Percentiles rank a stretch among this genome's conserved stretches.
Conservation (phyloP, 768 basidiomycete species). For the Leccinum aurantiacum region DNA sequence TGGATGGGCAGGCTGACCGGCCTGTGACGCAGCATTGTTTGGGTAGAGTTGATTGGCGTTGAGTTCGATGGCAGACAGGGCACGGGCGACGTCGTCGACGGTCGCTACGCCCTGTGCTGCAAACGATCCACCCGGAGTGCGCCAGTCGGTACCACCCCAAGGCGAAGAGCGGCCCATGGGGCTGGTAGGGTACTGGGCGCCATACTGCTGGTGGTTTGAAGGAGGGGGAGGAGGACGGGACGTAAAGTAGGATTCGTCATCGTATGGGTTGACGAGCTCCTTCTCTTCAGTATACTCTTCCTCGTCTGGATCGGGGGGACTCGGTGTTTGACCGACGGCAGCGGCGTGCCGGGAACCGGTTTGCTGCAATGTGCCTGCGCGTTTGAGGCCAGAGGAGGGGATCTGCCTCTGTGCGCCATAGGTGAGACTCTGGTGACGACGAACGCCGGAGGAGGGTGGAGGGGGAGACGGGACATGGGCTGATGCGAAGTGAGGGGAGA, state of each 20-base stretch:
- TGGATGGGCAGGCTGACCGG: constrained; percentile 58
- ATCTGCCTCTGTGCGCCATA: constrained; percentile 62
- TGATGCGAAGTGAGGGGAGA: constrained; percentile 60
- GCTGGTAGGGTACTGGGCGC: constrained; percentile 48
- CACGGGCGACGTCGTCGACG: constrained; percentile 78
- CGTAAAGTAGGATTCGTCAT: constrained; percentile 59
- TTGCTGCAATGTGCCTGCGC: constrained; percentile 65
- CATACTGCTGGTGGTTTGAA: constrained; percentile 42
- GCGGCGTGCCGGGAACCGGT: constrained; percentile 42
- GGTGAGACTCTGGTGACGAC: constrained; percentile 78
- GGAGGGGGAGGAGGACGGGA: constrained; percentile 36
- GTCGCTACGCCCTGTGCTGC: constrained; percentile 29
- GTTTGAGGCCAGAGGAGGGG: constrained; percentile 56
- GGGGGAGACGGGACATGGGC: constrained; percentile 66
- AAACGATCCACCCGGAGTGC: constrained; percentile 38
- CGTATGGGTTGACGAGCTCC: constrained; percentile 40
- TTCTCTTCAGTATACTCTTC: constrained; percentile 55
- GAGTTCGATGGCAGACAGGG: constrained; percentile 68
- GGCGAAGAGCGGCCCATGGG: constrained; percentile 64
- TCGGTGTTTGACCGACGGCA: constrained; percentile 39
- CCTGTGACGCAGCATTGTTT: constrained; percentile 35
- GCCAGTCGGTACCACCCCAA: constrained; percentile 68
- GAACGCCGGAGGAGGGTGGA: constrained; percentile 66
- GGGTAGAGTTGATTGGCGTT: constrained; percentile 32
- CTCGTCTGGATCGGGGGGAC: constrained; percentile 50